phyloP scores from a whole-genome alignment of 192 early-diverging fungal genomes.

The Spizellomyces punctatus region DNA sequence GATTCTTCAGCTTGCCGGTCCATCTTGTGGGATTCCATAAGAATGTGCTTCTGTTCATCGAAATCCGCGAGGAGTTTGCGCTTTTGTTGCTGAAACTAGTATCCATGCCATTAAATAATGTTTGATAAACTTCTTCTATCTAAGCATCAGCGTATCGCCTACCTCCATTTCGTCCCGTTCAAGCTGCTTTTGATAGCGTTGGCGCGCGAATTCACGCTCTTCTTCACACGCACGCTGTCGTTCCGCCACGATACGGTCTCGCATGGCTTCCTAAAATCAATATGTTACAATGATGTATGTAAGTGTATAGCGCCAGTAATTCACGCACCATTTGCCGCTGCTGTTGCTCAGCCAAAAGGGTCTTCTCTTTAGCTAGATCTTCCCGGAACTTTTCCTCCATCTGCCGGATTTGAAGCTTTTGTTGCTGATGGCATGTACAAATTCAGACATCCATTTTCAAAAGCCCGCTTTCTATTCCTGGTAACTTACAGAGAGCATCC shows the following conservation, averaged over 20 bases:
- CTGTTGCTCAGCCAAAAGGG: constrained; percentile 44
- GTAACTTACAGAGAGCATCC: constrained; percentile 51
- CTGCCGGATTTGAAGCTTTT: constrained; percentile 56
- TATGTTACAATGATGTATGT: background rate
- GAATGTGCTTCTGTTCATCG: constrained; percentile 45
- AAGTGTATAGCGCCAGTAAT: background rate
- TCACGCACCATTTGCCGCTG: constrained; percentile 53
- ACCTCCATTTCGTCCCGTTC: constrained; percentile 68
- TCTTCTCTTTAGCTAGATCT: constrained; percentile 48
- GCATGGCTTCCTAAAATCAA: constrained; percentile 36
- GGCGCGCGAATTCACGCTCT: constrained; percentile 61
- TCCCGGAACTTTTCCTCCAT: constrained; percentile 58
- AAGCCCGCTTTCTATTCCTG: background rate
- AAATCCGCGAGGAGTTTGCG: constrained; percentile 55
- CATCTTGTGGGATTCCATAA: constrained; percentile 35
- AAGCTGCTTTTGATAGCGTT: constrained; percentile 61
- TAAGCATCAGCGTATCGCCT: background rate
- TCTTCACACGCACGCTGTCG: constrained; percentile 60
- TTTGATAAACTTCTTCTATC: too few relatives aligned
- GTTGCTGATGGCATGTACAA: constrained; percentile 44
- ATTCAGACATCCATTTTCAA: background rate
- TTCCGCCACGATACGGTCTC: constrained; percentile 47
- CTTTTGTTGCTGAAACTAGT: constrained; percentile 59
- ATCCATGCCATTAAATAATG: too few relatives aligned
- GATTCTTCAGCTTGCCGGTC: constrained; percentile 36